Conservation (phyloP, 176 grass and related monocot species). For the Lolium rigidum region DNA sequence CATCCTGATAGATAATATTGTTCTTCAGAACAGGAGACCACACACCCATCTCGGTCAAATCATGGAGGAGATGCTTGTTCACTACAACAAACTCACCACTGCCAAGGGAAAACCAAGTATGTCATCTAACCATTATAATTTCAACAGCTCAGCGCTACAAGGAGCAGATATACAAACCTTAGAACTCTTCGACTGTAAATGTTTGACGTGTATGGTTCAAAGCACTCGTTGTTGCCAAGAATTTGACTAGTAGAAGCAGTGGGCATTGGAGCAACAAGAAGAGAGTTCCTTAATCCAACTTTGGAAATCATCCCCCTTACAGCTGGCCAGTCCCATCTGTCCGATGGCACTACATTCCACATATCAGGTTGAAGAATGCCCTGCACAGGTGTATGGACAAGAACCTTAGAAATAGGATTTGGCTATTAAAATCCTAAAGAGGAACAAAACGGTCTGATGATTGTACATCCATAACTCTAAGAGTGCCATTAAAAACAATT, state of each 20-base stretch:
- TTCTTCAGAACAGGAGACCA: constrained; percentile 76
- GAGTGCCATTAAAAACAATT: not conserved
- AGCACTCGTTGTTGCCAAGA: constrained; percentile 96
- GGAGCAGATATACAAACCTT: constrained; percentile 52
- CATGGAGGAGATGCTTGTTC: constrained; percentile 86
- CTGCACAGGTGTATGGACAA: constrained; percentile 41
- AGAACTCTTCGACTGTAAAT: constrained; percentile 81
- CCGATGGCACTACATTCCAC: constrained; percentile 75
- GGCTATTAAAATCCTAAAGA: not conserved
- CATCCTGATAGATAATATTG: constrained; percentile 75
- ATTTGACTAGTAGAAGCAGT: constrained; percentile 98
- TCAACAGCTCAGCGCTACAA: constrained; percentile 1
- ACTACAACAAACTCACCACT: constrained; percentile 88
- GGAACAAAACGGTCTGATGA: not conserved
- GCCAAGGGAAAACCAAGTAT: constrained; percentile 30
- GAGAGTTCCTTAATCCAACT: constrained; percentile 83
- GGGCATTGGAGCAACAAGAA: constrained; percentile 95
- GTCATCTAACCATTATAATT: not conserved
- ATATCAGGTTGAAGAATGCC: constrained; percentile 84
- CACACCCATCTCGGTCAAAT: constrained; percentile 77
- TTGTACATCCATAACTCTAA: not conserved
- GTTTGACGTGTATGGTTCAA: constrained; percentile 86
- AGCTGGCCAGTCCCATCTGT: constrained; percentile 74
- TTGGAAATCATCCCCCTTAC: constrained; percentile 62
- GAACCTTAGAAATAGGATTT: constrained; percentile 4